Base-by-base conservation (phyloP, 1,284 basidiomycete species). In the Fomitopsis palustris region DNA sequence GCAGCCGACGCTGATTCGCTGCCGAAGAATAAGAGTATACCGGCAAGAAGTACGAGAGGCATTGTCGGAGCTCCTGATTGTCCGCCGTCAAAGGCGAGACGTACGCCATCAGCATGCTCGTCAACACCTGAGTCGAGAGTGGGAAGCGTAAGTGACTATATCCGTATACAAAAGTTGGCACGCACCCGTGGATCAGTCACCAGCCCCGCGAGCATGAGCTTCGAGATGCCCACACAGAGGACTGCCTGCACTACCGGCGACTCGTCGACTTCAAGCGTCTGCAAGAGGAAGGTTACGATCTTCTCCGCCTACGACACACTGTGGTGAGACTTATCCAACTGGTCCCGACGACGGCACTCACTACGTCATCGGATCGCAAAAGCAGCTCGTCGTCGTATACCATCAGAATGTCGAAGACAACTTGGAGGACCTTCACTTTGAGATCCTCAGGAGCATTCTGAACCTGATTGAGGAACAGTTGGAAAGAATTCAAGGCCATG, bases 21-120 rank as follows among this genome's bases (percentile, higher is more conserved):
- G 85, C 75, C 0, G 90, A 88, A 0, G 92, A 92, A 72, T 91
- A 95, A 72, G 92, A 95, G 72, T 92, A 97, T 0, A 94, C 88
- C 0, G 94, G 93, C 73, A 98, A 87, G 78, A 97, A 97, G 75
- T 97, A 97, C 14, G 92, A 88, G 19, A 98, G 78, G 70, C 94
- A 97, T 74, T 98, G 96, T 56, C 93, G 82, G 25, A 97, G 76
- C 61, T 93, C 83, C 67, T 91, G 88, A 68, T 96, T 97, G 45
- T 88, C 85, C 12, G 78, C 79, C 0, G 93, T 96, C 57, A 90
- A 86, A 1, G 93, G 92, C 0, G 90, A 92, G 63, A 97, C 85
- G 74, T 96, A 98, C 19, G 90, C 82, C 42, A 93, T 73, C 1
- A 94, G 83, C 2, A 97, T 81, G 55, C 85, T 86, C 64, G 85